Evolutionary conservation across 306 rosid species (phyloP), one percentile per base, ranked within the genome.

Genomic region (Vigna hirtella): DNA sequence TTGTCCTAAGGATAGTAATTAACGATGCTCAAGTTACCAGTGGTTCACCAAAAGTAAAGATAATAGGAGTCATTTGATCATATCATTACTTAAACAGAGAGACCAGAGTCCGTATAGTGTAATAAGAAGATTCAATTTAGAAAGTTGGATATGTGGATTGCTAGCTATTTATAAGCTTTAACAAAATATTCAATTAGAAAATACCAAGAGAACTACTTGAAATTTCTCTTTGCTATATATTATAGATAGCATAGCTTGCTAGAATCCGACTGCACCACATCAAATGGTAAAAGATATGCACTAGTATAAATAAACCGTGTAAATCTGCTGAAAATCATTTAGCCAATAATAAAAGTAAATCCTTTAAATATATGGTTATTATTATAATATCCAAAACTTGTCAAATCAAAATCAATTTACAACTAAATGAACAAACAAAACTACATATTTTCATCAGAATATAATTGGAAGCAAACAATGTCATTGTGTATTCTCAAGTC

Each of bases 381-480:
- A 49, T 17, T 58, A 30, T 8, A 22, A 38, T 68, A 69, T 50
- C 56, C 26, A 74, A 58, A 74, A 68, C 17, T 57, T 18, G 48
- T 14, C 75, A 53, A 45, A 52, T 52, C 28, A 52, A 77, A 40
- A 17, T 24, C 18, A 24, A 34, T 20, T 34, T n/a, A 50, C n/a
- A 49, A 66, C 72, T 51, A 51, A 30, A 32, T 62, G 70, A 64
- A 62, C 68, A 14, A n/a, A 42, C 26, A 56, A 59, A 57, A 78
- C 48, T 52, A 58, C 28, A 57, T 43, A 50, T 58, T 18, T 48
- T 50, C 65, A 62, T 45, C 16, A 53, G 58, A 77, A 65, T 17
- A 65, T 10, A 72, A 64, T 49, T 53, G 74, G 62, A 72, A 55
- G 52, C 57, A 76, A 59, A 62, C 24, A 81, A 14, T 53, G 56